Base-by-base conservation (phyloP, 1,139 yeast species). In the Geotrichum bryndzae region DNA sequence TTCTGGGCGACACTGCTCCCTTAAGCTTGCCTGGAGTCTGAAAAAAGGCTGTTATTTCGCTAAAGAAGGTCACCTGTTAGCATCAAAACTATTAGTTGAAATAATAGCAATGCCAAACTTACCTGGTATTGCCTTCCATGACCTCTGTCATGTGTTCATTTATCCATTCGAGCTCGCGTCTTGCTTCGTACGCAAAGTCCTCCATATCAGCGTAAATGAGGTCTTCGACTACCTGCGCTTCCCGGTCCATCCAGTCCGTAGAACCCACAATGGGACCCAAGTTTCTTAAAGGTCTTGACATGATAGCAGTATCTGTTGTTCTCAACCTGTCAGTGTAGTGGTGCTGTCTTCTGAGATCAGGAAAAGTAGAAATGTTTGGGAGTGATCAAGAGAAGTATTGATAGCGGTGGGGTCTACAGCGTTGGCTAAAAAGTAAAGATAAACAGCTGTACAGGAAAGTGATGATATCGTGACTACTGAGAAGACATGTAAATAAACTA, bases 171-270 rank as follows among this genome's bases (percentile, higher is more conserved):
- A 77, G 62, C 60, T 77, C 80, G 18, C 76, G 64, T 11, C 77
- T 70, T 2, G 77, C 76, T 0, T 77, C 72, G 55, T 70, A 76
- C 1, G 77, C 76, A 63, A 77, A 74, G 62, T 76, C 79, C 61
- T 77, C 80, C 4, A 72, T 68, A 52, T 74, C 76, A 51, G 68
- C 69, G n/a, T 66, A 68, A 61, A 76, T 71, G 46, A 71, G 67
- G 38, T 70, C 72, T 52, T 72, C 70, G 8, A 73, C 72, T 1
- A 70, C 68, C 53, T 68, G 68, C 57, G 77, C 73, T 66, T 80
- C 83, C 38, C 71, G 71, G 27, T 77, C 75, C 62, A 78, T 72
- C 84, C 84, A 81, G 63, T 75, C 77, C 15, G 80, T 73, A 6
- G 81, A 74, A 3, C 82, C 83, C 1, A 65, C 55, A 33, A 63